These are phyloP conservation scores for Globisporangium uncinulatum DNA, from an alignment of 352 stramenopile genomes.

Conservation along the genomic window DNA sequence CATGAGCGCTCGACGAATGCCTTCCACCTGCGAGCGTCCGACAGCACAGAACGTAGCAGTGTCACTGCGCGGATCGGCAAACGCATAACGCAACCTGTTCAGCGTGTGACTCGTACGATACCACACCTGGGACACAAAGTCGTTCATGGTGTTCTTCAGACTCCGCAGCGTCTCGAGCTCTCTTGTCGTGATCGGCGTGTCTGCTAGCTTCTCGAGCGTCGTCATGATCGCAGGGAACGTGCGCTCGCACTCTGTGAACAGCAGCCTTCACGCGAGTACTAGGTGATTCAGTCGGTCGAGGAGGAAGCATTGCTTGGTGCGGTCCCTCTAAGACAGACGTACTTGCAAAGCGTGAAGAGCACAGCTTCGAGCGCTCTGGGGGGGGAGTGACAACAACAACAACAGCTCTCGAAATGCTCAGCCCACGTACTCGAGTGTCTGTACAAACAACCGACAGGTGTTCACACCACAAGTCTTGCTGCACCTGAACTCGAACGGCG, in stretches of 20 bases:
- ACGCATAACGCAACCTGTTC: too few species aligned
- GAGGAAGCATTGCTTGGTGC: too few species aligned
- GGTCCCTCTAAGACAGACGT: background rate
- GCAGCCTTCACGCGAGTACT: too few species aligned
- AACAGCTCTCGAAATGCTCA: too few species aligned
- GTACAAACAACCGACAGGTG: background rate
- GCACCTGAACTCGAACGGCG: constrained; percentile 42
- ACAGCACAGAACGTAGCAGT: background rate
- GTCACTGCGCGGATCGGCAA: too few species aligned
- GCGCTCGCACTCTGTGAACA: background rate
- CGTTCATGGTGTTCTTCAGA: constrained; percentile 69
- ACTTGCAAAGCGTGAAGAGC: constrained; percentile 22
- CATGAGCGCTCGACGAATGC: constrained; percentile 56
- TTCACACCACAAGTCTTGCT: too few species aligned
- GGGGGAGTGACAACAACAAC: too few species aligned
- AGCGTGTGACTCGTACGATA: too few species aligned
- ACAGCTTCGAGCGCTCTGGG: constrained; percentile 36
- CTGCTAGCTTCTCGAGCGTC: constrained; percentile 41
- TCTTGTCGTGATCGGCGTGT: constrained; percentile 33
- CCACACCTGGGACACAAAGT: constrained; percentile 47
- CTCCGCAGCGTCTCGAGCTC: constrained; percentile 57
- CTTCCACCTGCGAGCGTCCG: constrained; percentile 21
- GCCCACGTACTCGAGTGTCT: too few species aligned
- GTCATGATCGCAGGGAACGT: constrained; percentile 1
- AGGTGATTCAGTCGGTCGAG: too few species aligned